Base-by-base conservation (phyloP, 305 asterid genomes). In the Fraxinus sp. region DNA sequence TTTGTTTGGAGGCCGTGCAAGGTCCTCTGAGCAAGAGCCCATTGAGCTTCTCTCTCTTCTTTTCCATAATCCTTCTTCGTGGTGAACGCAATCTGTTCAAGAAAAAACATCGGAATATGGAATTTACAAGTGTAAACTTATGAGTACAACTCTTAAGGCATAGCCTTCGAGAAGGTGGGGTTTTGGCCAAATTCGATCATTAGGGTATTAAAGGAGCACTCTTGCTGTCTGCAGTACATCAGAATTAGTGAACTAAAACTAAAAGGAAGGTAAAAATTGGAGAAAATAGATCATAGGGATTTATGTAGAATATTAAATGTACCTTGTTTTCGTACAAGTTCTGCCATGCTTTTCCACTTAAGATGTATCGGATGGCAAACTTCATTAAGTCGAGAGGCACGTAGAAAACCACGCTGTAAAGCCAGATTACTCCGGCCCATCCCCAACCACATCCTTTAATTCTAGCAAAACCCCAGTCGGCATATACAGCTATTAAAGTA, bases 361-460 rank as follows among this genome's bases (percentile, higher is more conserved):
- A 86, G 89, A 89, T 77, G 88, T 89, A 90, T 52, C 93, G 90
- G 7, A 83, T 87, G 39, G 84, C 83, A 78, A 91, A 92, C 82
- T 92, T 93, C 62, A 91, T 90, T 1, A 90, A 1, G 82, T 92
- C 96, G 5, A 93, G 95, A 3, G 94, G 96, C 59, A 90, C 71
- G 75, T 91, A 93, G 87, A 87, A 87, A 35, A 94, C 86, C 6
- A 85, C 3, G 36, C 94, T 92, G 82, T 91, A 94, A 1, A 94
- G 78, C 98, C 98, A 94, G 78, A 94, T 90, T 8, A 90, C 91
- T 0, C 94, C 95, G 0, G 96, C 97, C 95, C 97, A 94, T 70
- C 97, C 93, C 97, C 97, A 94, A 72, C 98, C 95, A 20, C 94
- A 92, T 55, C 96, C 97, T 82, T 88, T 81, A 66, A 92, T 90